Base-by-base conservation (phyloP, 2,329 filamentous ascomycete species). In the Xylariaceae sp. region DNA sequence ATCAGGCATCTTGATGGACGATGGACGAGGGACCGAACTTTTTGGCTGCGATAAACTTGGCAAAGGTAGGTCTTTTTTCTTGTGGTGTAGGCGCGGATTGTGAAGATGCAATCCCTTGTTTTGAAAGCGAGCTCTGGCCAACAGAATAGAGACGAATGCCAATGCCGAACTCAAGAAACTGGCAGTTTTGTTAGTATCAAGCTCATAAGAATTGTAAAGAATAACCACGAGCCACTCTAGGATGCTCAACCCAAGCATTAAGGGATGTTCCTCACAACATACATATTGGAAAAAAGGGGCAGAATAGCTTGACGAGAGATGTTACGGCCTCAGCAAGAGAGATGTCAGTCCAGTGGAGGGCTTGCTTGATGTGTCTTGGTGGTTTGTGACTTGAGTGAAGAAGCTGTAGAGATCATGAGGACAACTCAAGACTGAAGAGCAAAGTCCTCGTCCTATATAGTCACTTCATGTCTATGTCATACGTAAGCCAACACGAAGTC, bases 1-100 rank as follows among this genome's bases (percentile, higher is more conserved):
- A 48, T 71, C 69, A 66, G 69, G 69, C 69, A 71, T 71, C 47
- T 66, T 68, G 60, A 52, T 18, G 30, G 11, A 17, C 9, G 30
- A 42, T 34, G 23, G 34, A 47, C 23, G 48, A 45, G 11, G 15
- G 7, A 30, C 23, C 23, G 23, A 30, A 30, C n/a, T 45, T 53
- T 3, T 9, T 45, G 47, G 30, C 30, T 51, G 8, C 4, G 30
- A 54, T 5, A 51, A 6, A 39, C n/a, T 49, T 51, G 39, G 30
- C 18, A 50, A 50, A 44, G 18, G 42, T 4, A 23, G 45, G 59
- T 2, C 6, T 34, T 51, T 13, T 17, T 44, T 35, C 18, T 51
- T 45, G 11, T 44, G 49, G 2, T 51, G 17, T 4, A 15, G 4
- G 17, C 13, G 47, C n/a, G 23, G 42, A 39, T 13, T 17, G 18